These are phyloP conservation scores for Yamadazyma laniorum DNA, from an alignment of 805 yeast species.

Conservation along the genomic window DNA sequence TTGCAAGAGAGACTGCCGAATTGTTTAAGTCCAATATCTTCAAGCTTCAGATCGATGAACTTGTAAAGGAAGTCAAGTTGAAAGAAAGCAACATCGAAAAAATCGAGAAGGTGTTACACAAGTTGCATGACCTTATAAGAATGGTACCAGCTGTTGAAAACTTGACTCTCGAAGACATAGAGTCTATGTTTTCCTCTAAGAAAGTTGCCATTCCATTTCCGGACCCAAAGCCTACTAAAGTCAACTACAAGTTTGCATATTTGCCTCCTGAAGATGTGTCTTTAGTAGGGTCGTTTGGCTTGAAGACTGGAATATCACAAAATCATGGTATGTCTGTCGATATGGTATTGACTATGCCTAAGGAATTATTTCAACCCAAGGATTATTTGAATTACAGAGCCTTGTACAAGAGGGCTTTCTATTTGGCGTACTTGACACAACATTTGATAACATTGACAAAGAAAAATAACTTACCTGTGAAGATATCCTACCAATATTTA, in stretches of 20 bases:
- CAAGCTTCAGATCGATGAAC: constrained; percentile 91
- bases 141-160: constrained; percentile 57
- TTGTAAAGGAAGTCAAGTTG: constrained; percentile 74
- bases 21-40: constrained; percentile 92
- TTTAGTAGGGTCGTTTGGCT: constrained; percentile 85
- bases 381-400: constrained; percentile 90
- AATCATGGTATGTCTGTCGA: constrained; percentile 63
- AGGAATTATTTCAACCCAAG: constrained; percentile 69
- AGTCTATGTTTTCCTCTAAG: constrained; percentile 48
- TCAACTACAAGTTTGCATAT: constrained; percentile 71
- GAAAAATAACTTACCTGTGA: constrained; percentile 58
- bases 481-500: constrained; percentile 59
- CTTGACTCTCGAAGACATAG: constrained; percentile 58
- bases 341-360: constrained; percentile 80
- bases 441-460: constrained; percentile 53
- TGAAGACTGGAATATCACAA: constrained; percentile 72
- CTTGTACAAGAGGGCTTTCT: constrained; percentile 84
- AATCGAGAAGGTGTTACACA: constrained; percentile 74
- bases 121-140: constrained; percentile 66
- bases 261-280: constrained; percentile 70
- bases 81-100: constrained; percentile 64
- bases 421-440: constrained; percentile 74
- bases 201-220: constrained; percentile 76
- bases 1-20: constrained; percentile 92
- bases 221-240: constrained; percentile 78